Conservation (phyloP, 768 basidiomycete genomes). For the Rhizopogon rudus region DNA sequence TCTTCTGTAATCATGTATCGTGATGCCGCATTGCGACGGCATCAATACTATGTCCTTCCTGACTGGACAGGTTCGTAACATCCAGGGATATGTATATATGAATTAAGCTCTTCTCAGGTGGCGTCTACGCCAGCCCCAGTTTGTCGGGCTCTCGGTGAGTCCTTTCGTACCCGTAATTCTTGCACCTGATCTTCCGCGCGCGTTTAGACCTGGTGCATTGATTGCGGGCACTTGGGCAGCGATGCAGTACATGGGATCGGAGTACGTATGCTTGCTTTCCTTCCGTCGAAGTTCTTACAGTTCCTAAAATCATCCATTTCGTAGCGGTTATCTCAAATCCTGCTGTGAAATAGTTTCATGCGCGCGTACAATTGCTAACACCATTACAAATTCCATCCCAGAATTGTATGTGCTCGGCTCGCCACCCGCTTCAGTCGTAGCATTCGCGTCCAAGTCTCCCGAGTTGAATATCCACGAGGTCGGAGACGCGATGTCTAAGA, state of each 20-base stretch:
- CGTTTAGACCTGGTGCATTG: slow-evolving; percentile 74
- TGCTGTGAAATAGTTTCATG: slow-evolving; percentile 79
- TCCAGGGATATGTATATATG: neutral
- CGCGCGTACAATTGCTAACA: slow-evolving; percentile 62
- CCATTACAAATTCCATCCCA: slow-evolving; percentile 63
- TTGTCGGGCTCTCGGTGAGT: slow-evolving; percentile 84
- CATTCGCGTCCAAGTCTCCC: slow-evolving; percentile 66
- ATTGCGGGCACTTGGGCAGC: slow-evolving; percentile 97
- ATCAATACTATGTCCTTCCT: slow-evolving; percentile 85
- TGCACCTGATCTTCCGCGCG: neutral
- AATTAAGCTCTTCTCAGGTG: slow-evolving; percentile 42
- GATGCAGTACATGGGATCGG: slow-evolving; percentile 87
- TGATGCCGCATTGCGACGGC: slow-evolving; percentile 62
- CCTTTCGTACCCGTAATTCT: neutral
- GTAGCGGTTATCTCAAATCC: slow-evolving; percentile 82
- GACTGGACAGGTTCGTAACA: slow-evolving; percentile 61
- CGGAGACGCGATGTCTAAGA: slow-evolving; percentile 80
- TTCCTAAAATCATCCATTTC: neutral
- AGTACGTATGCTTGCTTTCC: slow-evolving; percentile 41
- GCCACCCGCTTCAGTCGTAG: slow-evolving; percentile 86
- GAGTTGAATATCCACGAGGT: slow-evolving; percentile 71
- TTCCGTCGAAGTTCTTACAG: neutral
- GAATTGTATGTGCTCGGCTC: slow-evolving; percentile 88
- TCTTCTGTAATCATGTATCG: slow-evolving; percentile 96
- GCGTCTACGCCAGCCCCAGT: slow-evolving; percentile 87